These are phyloP conservation scores for Phytopythium helicoides DNA, from an alignment of 352 stramenopile genomes.

Conservation along the genomic window DNA sequence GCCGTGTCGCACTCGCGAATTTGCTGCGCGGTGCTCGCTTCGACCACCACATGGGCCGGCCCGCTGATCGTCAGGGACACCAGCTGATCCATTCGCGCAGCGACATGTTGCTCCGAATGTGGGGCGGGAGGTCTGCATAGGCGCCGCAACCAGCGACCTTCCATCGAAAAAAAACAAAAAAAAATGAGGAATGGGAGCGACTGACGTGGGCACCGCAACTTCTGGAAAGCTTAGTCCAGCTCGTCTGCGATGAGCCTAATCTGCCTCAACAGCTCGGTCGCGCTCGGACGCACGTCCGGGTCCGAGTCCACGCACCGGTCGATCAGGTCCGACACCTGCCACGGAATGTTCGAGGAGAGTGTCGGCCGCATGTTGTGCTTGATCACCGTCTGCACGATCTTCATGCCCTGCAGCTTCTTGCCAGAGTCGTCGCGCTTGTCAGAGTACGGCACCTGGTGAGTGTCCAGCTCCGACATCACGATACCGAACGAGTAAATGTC, in stretches of 20 bases:
- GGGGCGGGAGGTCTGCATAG: too few species aligned
- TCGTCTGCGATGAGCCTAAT: constrained; percentile 29
- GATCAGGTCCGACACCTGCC: constrained; percentile 53
- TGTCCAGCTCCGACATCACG: constrained; percentile 86
- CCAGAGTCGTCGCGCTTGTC: constrained; percentile 69
- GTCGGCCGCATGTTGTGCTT: constrained; percentile 61
- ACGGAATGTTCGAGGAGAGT: constrained; percentile 51
- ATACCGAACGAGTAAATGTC: constrained; percentile 88
- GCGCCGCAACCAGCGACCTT: too few species aligned
- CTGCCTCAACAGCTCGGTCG: constrained; percentile 32
- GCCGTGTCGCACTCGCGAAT: too few species aligned
- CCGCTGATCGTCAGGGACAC: too few species aligned
- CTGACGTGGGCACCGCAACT: too few species aligned
- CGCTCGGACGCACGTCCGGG: constrained; percentile 61
- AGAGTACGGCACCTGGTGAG: constrained; percentile 74
- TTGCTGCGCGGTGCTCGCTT: too few species aligned
- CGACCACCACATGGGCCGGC: too few species aligned
- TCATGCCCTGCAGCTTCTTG: constrained; percentile 81
- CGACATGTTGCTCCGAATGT: too few species aligned
- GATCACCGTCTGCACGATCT: constrained; percentile 85
- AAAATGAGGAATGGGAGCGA: too few species aligned
- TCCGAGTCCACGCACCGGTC: constrained; percentile 66
- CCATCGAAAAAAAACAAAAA: too few species aligned
- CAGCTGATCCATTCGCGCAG: too few species aligned
- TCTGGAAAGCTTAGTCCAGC: constrained; percentile 21